A percentile compares a stretch with the other conserved stretches of the same genome.
Conservation (phyloP, 495 filamentous ascomycete species). For the Penicillium robsamsonii region DNA sequence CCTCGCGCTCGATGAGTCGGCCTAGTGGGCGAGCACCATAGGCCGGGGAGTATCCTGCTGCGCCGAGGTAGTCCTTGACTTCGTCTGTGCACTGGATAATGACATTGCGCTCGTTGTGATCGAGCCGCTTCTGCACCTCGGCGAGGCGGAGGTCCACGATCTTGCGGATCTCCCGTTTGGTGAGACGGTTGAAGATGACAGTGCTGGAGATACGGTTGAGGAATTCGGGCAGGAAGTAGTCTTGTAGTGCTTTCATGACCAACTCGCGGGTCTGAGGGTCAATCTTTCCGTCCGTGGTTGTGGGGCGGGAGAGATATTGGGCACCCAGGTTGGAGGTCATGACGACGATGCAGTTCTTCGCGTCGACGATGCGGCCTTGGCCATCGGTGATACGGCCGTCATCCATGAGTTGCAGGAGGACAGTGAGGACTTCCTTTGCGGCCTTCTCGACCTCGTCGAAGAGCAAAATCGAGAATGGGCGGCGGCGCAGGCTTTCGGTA, state of each 20-base stretch:
- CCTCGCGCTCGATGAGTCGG: constrained; percentile 91
- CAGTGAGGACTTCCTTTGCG: constrained; percentile 94
- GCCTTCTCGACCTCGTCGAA: constrained; percentile 99
- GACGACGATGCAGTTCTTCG: constrained; percentile 96
- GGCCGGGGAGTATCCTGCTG: constrained; percentile 85
- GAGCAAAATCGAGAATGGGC: constrained; percentile 94
- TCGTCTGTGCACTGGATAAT: constrained; percentile 70
- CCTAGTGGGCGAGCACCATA: constrained; percentile 89
- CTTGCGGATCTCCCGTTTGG: constrained; percentile 80
- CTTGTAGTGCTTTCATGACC: constrained; percentile 82
- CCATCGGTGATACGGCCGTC: constrained; percentile 98
- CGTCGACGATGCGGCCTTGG: constrained; percentile 90
- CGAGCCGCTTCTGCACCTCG: constrained; percentile 88
- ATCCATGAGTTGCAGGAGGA: constrained; percentile 96
- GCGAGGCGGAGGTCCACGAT: constrained; percentile 88
- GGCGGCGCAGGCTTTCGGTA: constrained; percentile 87
- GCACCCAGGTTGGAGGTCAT: constrained; percentile 98
- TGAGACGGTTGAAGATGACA: constrained; percentile 98
- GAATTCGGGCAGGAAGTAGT: constrained; percentile 98
- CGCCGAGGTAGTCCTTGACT: constrained; percentile 86
- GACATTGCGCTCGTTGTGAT: constrained; percentile 77
- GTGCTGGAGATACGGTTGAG: constrained; percentile 92
- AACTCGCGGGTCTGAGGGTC: constrained; percentile 83
- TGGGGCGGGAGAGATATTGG: constrained; percentile 81
- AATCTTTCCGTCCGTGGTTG: constrained; percentile 75